Conservation (phyloP, 768 basidiomycete species). For the Amanita rimosa region DNA sequence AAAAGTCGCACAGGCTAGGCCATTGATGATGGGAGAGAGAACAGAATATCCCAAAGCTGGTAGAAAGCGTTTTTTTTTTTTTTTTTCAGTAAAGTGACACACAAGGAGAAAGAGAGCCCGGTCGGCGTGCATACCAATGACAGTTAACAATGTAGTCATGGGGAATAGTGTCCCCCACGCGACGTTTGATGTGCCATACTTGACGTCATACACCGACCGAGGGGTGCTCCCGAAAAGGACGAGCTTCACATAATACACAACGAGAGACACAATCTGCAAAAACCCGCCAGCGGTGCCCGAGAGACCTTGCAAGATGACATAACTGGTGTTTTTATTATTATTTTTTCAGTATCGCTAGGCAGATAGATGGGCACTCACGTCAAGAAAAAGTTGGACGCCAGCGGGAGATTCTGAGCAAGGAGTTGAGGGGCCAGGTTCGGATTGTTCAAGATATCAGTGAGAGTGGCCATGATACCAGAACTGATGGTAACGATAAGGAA, state of each 20-base stretch:
- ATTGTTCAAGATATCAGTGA: constrained; percentile 51
- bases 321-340: constrained; percentile 30
- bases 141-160: constrained; percentile 61
- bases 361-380: constrained; percentile 38
- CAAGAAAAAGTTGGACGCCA: constrained; percentile 84
- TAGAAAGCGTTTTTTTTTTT: too few relatives aligned
- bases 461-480: constrained; percentile 71
- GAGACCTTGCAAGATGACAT: constrained; percentile 72
- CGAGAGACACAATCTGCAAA: constrained; percentile 61
- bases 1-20: constrained; percentile 75
- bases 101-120: background rate
- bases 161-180: constrained; percentile 74
- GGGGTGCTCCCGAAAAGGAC: constrained; percentile 84
- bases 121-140: constrained; percentile 78
- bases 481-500: constrained; percentile 85
- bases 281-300: constrained; percentile 73
- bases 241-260: constrained; percentile 86
- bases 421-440: constrained; percentile 59
- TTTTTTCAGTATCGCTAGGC: background rate
- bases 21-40: constrained; percentile 91
- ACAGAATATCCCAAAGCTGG: constrained; percentile 77
- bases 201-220: constrained; percentile 73
- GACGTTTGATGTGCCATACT: constrained; percentile 57
- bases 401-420: constrained; percentile 71
- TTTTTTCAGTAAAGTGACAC: too few relatives aligned